These are phyloP conservation scores for Pezicula carpinea DNA, from an alignment of 2,329 filamentous ascomycete species.

Conservation along the genomic window DNA sequence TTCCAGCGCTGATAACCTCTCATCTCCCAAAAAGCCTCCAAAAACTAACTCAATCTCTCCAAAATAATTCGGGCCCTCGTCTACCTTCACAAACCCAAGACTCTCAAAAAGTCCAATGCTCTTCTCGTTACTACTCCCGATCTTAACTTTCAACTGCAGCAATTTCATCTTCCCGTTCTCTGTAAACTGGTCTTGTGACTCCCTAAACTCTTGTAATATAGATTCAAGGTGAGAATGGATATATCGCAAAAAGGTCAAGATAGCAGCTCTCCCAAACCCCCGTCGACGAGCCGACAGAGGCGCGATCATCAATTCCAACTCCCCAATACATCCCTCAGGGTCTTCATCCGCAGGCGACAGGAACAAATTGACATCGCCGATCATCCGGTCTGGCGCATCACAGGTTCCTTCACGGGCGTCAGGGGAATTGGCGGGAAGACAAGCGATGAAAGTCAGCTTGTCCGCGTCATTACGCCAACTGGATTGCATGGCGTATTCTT, in stretches of 20 bases:
- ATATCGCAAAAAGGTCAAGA: slow-evolving; percentile 67
- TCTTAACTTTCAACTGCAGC: slow-evolving; percentile 54
- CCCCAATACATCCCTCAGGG: slow-evolving; percentile 47
- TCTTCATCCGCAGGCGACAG: slow-evolving; percentile 53
- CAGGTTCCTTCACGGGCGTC: slow-evolving; percentile 20
- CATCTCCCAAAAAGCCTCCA: slow-evolving; percentile 24
- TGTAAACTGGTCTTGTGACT: neutral
- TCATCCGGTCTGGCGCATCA: slow-evolving; percentile 55
- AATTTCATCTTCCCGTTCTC: slow-evolving; percentile 13
- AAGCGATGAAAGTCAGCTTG: slow-evolving; percentile 91
- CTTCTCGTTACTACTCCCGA: slow-evolving; percentile 48
- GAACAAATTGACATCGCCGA: slow-evolving; percentile 81
- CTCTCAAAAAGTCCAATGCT: slow-evolving; percentile 59
- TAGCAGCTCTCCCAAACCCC: slow-evolving; percentile 61
- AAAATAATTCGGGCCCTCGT: slow-evolving; percentile 54
- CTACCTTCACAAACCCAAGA: slow-evolving; percentile 48
- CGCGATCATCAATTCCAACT: slow-evolving; percentile 87
- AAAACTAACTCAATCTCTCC: slow-evolving; percentile 56
- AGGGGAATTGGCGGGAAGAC: slow-evolving; percentile 29
- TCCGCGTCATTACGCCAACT: slow-evolving; percentile 79
- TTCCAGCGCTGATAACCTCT: slow-evolving; percentile 25
- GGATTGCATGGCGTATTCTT: slow-evolving; percentile 88
- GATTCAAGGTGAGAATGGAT: slow-evolving; percentile 46
- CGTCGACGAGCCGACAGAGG: slow-evolving; percentile 47
- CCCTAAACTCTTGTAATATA: slow-evolving; percentile 54